Evolutionary conservation across 1,284 basidiomycete genomes (phyloP), one percentile per base, ranked within the genome.

Genomic region (Cerioporus squamosus): DNA sequence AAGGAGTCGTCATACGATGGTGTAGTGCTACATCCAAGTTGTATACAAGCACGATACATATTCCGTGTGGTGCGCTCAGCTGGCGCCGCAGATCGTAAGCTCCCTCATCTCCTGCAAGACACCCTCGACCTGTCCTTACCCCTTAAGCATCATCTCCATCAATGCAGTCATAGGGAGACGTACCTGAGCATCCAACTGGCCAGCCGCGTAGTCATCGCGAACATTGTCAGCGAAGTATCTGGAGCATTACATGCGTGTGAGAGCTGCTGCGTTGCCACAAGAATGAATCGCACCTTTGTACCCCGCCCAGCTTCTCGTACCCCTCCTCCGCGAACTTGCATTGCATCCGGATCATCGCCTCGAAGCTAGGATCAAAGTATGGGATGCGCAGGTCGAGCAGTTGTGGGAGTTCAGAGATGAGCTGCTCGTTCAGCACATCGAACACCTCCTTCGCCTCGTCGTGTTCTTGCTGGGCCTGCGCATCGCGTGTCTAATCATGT

Each of bases 301-400:
- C 97, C 45, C 94, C 91, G 44, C 95, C 93, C 55, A 99, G 83
- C 78, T 97, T 98, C 78, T 99, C 96, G 73, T 99, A 99, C 0
- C 94, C 97, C 68, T 98, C 96, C 73, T 98, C 93, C 1, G 96
- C 95, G 70, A 98, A 98, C 69, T 95, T 95, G 71, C 93, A 87
- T 74, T 99, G 97, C 85, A 97, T 94, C 43, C 97, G 86, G 67
- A 98, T 94, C 97, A 99, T 98, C 33, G 97, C 94, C 75, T 99
- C 97, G 73, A 99, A 98, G 65, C 93, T 95, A 1, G 97, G 97
- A 74, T 99, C 97, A 62, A 99, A 93, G 80, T 95, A 99, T 7
- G 97, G 97, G 43, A 99, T 91, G 38, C 97, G 91, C 23, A 98
- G 85, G 68, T 98, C 95, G 47, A 99, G 85, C 26, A 99, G 78